phyloP scores from a whole-genome alignment of 2,329 filamentous ascomycete species.

The Microdochium nivale region DNA sequence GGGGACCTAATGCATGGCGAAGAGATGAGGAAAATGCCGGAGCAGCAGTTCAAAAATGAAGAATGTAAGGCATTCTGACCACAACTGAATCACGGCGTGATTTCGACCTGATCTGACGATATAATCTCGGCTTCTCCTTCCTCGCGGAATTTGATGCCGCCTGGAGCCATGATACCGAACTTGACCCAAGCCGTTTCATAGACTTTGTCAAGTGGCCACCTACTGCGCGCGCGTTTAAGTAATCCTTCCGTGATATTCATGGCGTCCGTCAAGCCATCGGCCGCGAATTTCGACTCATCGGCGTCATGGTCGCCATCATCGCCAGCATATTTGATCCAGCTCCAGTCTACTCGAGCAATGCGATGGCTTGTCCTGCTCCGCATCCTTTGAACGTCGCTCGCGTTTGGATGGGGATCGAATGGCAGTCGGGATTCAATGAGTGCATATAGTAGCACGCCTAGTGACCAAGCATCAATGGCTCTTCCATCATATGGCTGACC shows the following conservation, averaged over 20 bases:
- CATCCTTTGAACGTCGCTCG: constrained; percentile 67
- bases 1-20: too few relatives aligned
- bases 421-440: constrained; percentile 88
- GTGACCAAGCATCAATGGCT: constrained; percentile 86
- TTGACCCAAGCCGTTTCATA: constrained; percentile 67
- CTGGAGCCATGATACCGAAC: constrained; percentile 61
- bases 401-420: constrained; percentile 81
- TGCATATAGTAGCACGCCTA: constrained; percentile 88
- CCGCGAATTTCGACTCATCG: constrained; percentile 50
- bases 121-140: constrained; percentile 50
- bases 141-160: constrained; percentile 49
- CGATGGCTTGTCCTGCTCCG: constrained; percentile 79
- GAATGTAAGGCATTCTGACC: not conserved
- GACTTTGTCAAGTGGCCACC: constrained; percentile 70
- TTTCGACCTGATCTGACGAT: constrained; percentile 2
- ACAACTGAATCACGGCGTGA: not conserved
- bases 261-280: constrained; percentile 61
- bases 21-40: too few relatives aligned
- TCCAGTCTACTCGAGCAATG: constrained; percentile 94
- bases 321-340: constrained; percentile 80
- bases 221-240: constrained; percentile 70
- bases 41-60: not conserved
- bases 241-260: constrained; percentile 76
- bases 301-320: constrained; percentile 81
- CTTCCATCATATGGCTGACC: constrained; percentile 91